Evolutionary conservation across 1,139 yeast genomes (phyloP), one percentile per base, ranked within the genome.

Genomic region (Kodamaea alishanica): DNA sequence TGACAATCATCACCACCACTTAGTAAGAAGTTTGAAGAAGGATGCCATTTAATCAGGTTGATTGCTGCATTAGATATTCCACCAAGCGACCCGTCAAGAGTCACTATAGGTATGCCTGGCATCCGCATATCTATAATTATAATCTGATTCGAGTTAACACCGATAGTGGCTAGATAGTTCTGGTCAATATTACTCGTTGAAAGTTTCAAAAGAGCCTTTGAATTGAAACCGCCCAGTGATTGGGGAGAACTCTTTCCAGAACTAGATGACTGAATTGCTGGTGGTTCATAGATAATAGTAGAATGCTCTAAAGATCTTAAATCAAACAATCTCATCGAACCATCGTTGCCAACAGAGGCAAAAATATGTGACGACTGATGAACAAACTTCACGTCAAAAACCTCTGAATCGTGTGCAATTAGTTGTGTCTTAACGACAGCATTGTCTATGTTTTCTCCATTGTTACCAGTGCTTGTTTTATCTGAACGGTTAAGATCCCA

Each of bases 371-470:
- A 78, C 28, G 88, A 79, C 31, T 81, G 81, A 42, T 84, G 79
- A 36, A 89, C 68, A 60, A 89, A 92, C 49, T 86, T 78, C 20
- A 90, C 97, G 59, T 92, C 98, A 58, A 81, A 88, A 4, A 92
- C 98, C 60, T 90, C 97, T 43, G 84, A 81, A 58, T 92, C 98
- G 61, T 92, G 98, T 0, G 98, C 98, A 50, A 92, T 92, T 37
- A 92, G 70, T 63, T 92, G 97, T 1, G 98, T 90, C 55, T 84
- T 85, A 15, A 95, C 95, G 24, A 76, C 71, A n/a, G 86, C 87
- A 5, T 75, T 60, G 37, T 72, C 75, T 7, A 79, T 71, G 35
- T 68, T 61, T 26, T 68, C 32, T 12, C 46, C 45, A 46, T 40
- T 30, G 36, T 40, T 42, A 24, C 42, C 48, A 28, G 38, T 39